A percentile compares a stretch with the other conserved stretches of the same genome.
Conservation (phyloP, 768 basidiomycete genomes). For the Agaricus blazei region DNA sequence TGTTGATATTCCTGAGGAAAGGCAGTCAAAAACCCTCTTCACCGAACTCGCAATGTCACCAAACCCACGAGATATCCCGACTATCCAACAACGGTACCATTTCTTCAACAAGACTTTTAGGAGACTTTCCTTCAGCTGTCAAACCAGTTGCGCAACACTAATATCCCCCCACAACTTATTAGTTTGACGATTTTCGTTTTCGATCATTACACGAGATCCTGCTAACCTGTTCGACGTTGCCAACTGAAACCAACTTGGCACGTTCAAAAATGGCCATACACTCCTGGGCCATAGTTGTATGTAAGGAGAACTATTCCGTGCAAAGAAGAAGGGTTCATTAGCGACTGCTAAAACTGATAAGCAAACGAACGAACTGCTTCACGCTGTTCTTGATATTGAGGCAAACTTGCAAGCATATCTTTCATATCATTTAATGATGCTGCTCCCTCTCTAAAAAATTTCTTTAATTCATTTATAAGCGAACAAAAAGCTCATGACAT, state of each 20-base stretch:
- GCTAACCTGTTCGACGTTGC: conserved; percentile 83
- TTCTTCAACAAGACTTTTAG: conserved; percentile 92
- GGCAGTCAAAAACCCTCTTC: conserved; percentile 2
- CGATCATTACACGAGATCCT: background rate
- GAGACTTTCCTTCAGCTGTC: conserved; percentile 89
- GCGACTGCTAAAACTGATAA: background rate
- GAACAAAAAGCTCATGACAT: conserved; percentile 15
- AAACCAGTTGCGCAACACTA: conserved; percentile 93
- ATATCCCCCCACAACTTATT: too few relatives aligned
- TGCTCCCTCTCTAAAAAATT: conserved; percentile 56
- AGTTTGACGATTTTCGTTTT: too few relatives aligned
- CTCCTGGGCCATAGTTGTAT: conserved; percentile 96
- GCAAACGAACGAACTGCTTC: conserved; percentile 56
- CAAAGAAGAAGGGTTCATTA: background rate
- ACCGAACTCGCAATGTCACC: background rate
- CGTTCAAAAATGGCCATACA: conserved; percentile 93
- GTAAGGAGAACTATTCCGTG: conserved; percentile 79
- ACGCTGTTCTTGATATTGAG: conserved; percentile 91
- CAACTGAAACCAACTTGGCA: conserved; percentile 77
- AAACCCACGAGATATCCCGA: conserved; percentile 69
- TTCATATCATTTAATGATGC: conserved; percentile 96
- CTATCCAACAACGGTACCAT: conserved; percentile 97
- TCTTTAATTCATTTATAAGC: background rate
- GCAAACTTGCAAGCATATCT: conserved; percentile 94
- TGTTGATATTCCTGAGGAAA: conserved; percentile 70